phyloP scores from a whole-genome alignment of 2,329 filamentous ascomycete species.

The Aspergillus fumigatus region DNA sequence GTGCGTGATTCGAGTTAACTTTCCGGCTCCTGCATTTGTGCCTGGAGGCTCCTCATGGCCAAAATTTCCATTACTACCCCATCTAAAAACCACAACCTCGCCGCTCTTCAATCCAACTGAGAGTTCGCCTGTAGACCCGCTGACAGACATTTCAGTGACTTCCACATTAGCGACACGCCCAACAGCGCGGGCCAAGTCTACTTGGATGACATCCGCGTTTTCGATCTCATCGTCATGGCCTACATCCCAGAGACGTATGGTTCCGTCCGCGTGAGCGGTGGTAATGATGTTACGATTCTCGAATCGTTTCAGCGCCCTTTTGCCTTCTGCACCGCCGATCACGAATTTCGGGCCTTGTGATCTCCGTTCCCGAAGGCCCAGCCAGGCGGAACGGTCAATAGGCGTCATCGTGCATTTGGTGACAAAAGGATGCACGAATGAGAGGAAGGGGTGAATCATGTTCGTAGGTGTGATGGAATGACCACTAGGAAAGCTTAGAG shows the following conservation, averaged over 20 bases:
- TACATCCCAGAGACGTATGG: conserved; percentile 86
- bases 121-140: conserved; percentile 76
- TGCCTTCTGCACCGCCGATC: conserved; percentile 70
- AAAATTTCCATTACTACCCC: conserved; percentile 72
- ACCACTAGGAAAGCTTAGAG: conserved; percentile 86
- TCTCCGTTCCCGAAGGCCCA: conserved; percentile 82
- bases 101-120: conserved; percentile 75
- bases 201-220: conserved; percentile 73
- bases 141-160: conserved; percentile 74
- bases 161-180: conserved; percentile 73
- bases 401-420: conserved; percentile 66
- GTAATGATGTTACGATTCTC: conserved; percentile 81
- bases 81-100: conserved; percentile 83
- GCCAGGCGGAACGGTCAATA: conserved; percentile 76
- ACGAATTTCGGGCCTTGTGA: conserved; percentile 73
- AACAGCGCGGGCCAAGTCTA: conserved; percentile 79
- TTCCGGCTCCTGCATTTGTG: conserved; percentile 59
- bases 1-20: conserved; percentile 67
- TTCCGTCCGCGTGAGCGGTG: conserved; percentile 85
- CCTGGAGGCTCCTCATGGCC: conserved; percentile 58
- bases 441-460: conserved; percentile 80
- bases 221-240: conserved; percentile 92
- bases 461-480: conserved; percentile 89
- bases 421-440: conserved; percentile 86
- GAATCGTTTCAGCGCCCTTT: conserved; percentile 67